Percentiles rank a stretch among this genome's conserved stretches.
Conservation (phyloP, 176 grass and related monocot genomes). For the Avena eriantha region DNA sequence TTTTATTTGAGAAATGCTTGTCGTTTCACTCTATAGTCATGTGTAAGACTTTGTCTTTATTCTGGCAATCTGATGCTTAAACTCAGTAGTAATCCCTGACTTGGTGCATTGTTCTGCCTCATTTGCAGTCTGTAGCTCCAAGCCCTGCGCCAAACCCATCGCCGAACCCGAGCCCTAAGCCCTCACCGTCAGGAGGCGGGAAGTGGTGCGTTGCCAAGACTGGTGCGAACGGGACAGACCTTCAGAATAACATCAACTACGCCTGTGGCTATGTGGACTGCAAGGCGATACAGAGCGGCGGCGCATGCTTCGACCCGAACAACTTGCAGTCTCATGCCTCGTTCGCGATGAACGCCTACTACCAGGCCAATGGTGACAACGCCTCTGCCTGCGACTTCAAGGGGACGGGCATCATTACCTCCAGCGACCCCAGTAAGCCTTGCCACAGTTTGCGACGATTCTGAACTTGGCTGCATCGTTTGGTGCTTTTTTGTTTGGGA, state of each 20-base stretch:
- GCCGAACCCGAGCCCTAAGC: constrained; percentile 40
- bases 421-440: constrained; percentile 60
- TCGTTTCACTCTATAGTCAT: neutral
- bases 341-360: constrained; percentile 74
- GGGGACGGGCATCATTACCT: constrained; percentile 54
- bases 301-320: constrained; percentile 68
- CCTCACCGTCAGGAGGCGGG: constrained; percentile 38
- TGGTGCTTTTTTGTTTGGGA: neutral
- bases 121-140: constrained; percentile 48
- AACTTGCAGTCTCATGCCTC: constrained; percentile 53
- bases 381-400: constrained; percentile 65
- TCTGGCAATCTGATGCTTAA: neutral
- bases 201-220: constrained; percentile 77
- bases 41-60: neutral
- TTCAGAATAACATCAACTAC: constrained; percentile 88
- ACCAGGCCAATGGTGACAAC: constrained; percentile 55
- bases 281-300: constrained; percentile 56
- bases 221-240: constrained; percentile 25
- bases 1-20: neutral
- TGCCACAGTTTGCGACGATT: neutral
- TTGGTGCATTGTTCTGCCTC: neutral
- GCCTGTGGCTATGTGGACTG: constrained; percentile 63
- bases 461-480: neutral
- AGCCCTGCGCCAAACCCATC: constrained; percentile 36
- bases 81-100: neutral